These are phyloP conservation scores for Ricinus communis DNA, from an alignment of 345 rosid species.

Conservation along the genomic window DNA sequence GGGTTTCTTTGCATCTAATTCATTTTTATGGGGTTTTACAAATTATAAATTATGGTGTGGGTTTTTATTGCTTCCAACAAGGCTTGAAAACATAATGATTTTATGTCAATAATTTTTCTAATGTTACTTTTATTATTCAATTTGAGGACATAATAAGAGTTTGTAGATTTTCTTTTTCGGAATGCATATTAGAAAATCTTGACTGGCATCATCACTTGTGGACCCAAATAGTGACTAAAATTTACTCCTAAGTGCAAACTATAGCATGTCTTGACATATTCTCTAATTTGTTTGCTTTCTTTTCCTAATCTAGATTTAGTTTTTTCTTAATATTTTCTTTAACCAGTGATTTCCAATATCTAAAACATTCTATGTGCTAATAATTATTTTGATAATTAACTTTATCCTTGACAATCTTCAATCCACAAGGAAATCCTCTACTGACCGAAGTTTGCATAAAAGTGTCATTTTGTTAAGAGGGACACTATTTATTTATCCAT, in stretches of 20 bases:
- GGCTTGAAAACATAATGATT: background rate
- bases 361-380: background rate
- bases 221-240: too few species aligned
- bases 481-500: background rate
- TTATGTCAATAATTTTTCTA: background rate
- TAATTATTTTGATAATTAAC: background rate
- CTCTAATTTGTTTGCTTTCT: too few species aligned
- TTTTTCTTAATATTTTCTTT: too few species aligned
- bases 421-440: background rate
- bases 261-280: too few species aligned
- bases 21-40: background rate
- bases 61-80: background rate
- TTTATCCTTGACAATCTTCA: background rate
- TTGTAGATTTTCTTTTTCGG: too few species aligned
- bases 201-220: too few species aligned
- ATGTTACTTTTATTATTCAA: too few species aligned
- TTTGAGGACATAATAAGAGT: too few species aligned
- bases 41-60: background rate
- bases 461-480: background rate
- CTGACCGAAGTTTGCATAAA: background rate
- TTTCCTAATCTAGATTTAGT: too few species aligned
- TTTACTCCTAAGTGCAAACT: too few species aligned
- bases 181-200: too few species aligned
- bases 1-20: background rate
- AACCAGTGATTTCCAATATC: too few species aligned